phyloP scores from a whole-genome alignment of 208 protist species.

The Wallacemonas sp. region DNA sequence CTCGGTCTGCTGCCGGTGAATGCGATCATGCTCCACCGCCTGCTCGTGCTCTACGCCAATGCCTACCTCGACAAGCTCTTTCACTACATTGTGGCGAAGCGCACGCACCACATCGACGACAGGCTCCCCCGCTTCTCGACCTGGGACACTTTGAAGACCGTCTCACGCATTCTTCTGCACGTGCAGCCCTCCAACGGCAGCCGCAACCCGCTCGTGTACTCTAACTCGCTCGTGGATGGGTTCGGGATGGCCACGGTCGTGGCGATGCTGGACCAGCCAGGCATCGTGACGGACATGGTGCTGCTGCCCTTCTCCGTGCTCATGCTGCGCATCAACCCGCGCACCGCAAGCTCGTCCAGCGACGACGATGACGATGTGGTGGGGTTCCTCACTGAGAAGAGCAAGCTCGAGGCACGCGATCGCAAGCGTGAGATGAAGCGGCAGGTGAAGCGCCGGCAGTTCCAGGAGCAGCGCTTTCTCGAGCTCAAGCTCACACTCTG shows the following conservation, averaged over 20 bases:
- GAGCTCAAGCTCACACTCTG: conserved; percentile 63
- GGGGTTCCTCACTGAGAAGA: conserved; percentile 31
- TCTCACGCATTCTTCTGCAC: conserved; percentile 49
- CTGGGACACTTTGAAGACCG: conserved; percentile 51
- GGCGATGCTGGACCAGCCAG: conserved; percentile 77
- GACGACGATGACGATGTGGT: conserved; percentile 43
- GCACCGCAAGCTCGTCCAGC: conserved; percentile 46
- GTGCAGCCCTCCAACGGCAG: conserved; percentile 43
- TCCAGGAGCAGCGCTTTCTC: conserved; percentile 73
- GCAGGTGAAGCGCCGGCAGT: conserved; percentile 77
- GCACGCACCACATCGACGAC: conserved; percentile 66
- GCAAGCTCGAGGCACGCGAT: conserved; percentile 48
- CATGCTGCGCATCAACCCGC: conserved; percentile 43
- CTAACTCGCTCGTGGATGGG: conserved; percentile 77
- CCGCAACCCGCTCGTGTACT: conserved; percentile 67
- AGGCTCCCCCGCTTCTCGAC: conserved; percentile 80
- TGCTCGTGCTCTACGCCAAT: conserved; percentile 85
- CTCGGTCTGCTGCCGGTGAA: conserved; percentile 85
- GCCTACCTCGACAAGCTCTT: conserved; percentile 84
- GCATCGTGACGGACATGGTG: conserved; percentile 92
- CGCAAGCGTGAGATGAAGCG: conserved; percentile 61
- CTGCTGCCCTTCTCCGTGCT: conserved; percentile 70
- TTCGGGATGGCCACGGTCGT: conserved; percentile 87
- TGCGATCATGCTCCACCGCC: conserved; percentile 75
- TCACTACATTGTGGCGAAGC: conserved; percentile 70